These are phyloP conservation scores for Exophiala mesophila DNA, from an alignment of 2,329 filamentous ascomycete genomes.

Conservation along the genomic window DNA sequence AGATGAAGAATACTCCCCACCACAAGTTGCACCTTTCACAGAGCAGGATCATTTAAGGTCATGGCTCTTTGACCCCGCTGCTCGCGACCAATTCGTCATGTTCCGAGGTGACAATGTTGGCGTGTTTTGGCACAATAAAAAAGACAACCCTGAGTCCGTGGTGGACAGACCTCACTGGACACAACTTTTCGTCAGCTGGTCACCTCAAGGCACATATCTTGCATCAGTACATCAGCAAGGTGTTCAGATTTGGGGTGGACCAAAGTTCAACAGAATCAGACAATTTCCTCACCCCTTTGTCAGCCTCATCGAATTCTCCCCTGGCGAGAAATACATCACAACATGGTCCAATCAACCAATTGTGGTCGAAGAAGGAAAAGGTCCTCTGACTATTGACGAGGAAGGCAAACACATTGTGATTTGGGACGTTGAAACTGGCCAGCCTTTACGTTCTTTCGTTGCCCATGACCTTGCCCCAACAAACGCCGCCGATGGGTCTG, in stretches of 20 bases:
- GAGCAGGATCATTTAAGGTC: constrained; percentile 93
- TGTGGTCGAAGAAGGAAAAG: constrained; percentile 79
- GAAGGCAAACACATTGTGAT: constrained; percentile 99
- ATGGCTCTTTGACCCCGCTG: constrained; percentile 83
- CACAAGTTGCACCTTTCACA: constrained; percentile 75
- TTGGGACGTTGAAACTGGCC: constrained; percentile 88
- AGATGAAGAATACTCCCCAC: constrained; percentile 82
- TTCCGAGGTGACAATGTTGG: constrained; percentile 88
- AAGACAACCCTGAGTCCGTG: constrained; percentile 77
- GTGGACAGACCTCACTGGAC: constrained; percentile 96
- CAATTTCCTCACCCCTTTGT: constrained; percentile 93
- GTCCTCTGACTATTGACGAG: constrained; percentile 81
- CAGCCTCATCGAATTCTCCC: constrained; percentile 94
- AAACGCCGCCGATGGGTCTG: constrained; percentile 57
- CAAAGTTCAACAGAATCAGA: constrained; percentile 82
- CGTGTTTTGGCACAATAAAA: constrained; percentile 98
- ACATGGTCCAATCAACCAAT: constrained; percentile 97
- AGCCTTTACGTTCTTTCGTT: constrained; percentile 87
- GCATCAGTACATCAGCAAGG: constrained; percentile 94
- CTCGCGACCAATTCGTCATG: constrained; percentile 93
- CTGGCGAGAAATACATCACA: constrained; percentile 83
- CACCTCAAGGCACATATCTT: constrained; percentile 86
- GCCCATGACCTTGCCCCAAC: constrained; percentile 65
- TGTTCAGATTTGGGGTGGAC: constrained; percentile 94
- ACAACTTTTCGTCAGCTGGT: constrained; percentile 97